These are phyloP conservation scores for Erigeron canadensis DNA, from an alignment of 129 eudicot genomes.

Conservation along the genomic window DNA sequence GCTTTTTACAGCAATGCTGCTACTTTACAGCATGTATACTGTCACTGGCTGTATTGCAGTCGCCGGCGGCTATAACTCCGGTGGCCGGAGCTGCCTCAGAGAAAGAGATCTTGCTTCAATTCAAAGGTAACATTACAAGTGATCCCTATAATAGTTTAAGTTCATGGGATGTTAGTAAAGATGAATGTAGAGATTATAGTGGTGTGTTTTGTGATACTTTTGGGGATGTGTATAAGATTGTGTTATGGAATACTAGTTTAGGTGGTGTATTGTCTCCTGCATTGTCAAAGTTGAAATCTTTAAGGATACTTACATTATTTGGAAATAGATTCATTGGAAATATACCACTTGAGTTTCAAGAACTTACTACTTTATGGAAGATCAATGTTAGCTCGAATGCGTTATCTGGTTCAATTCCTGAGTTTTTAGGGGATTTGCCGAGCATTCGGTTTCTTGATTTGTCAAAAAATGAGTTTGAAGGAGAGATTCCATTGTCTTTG, in stretches of 20 bases:
- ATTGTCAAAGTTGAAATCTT: slow-evolving; percentile 60
- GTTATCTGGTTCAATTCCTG: slow-evolving; percentile 83
- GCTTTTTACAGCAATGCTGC: slow-evolving; percentile 32
- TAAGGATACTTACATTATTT: slow-evolving; percentile 68
- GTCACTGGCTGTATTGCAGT: slow-evolving; percentile 31
- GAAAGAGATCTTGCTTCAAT: slow-evolving; percentile 85
- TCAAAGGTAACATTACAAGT: slow-evolving; percentile 77
- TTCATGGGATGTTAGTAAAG: slow-evolving; percentile 71
- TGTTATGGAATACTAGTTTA: slow-evolving; percentile 87
- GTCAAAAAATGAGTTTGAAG: slow-evolving; percentile 66
- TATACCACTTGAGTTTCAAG: slow-evolving; percentile 70
- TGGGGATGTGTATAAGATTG: slow-evolving; percentile 77
- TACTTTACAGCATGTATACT: slow-evolving; percentile 24
- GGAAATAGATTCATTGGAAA: slow-evolving; percentile 82
- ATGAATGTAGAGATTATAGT: slow-evolving; percentile 66
- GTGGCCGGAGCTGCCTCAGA: slow-evolving; percentile 42
- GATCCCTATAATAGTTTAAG: slow-evolving; percentile 74
- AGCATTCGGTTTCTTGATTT: slow-evolving; percentile 89
- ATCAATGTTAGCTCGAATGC: slow-evolving; percentile 87
- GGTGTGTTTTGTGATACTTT: slow-evolving; percentile 81
- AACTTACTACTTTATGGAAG: slow-evolving; percentile 81
- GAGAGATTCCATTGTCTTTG: slow-evolving; percentile 66
- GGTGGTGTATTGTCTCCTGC: slow-evolving; percentile 73
- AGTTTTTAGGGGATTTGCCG: slow-evolving; percentile 64
- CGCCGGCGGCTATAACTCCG: slow-evolving; percentile 32